Percentiles rank a stretch among this genome's conserved stretches.
Evolutionary conservation across 139 green algal genomes (phyloP).

Genomic region (Chlamydomonas urium): DNA sequence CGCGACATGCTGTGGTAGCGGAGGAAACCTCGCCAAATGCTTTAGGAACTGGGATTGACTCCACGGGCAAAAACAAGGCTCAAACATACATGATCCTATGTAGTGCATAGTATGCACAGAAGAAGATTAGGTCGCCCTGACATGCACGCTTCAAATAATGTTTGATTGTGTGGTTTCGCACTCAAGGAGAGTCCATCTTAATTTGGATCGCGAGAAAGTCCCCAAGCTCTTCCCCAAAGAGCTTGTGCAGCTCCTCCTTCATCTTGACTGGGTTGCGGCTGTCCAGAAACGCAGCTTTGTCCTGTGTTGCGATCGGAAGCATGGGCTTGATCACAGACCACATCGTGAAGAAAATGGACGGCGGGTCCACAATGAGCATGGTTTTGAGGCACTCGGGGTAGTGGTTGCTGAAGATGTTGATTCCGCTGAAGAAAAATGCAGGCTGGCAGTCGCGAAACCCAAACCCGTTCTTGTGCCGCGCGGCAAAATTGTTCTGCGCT

Average conservation of each 20-base stretch:
- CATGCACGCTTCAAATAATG: no score
- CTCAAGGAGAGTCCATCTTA: constrained; percentile 2
- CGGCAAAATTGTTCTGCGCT: constrained; percentile 22
- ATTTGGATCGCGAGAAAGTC: not conserved
- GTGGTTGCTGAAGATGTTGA: constrained; percentile 26
- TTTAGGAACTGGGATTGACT: not conserved
- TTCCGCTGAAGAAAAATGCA: constrained; percentile 1
- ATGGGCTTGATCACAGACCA: constrained; percentile 23
- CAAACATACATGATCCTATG: no score
- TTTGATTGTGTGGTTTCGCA: no score
- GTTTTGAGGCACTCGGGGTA: constrained; percentile 20
- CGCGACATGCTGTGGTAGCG: not conserved
- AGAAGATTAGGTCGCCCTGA: no score
- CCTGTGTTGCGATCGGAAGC: constrained; percentile 23
- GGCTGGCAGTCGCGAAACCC: constrained; percentile 20
- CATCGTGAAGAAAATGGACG: constrained; percentile 22
- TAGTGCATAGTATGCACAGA: no score
- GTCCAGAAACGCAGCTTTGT: constrained; percentile 12
- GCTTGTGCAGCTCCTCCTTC: not conserved
- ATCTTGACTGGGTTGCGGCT: constrained; percentile 4
- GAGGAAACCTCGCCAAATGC: not conserved
- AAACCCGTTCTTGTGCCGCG: constrained; percentile 23
- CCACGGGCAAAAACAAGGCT: no score
- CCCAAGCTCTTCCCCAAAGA: constrained; percentile 6
- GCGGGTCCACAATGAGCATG: constrained; percentile 31